Evolutionary conservation across 345 rosid species (phyloP).

Genomic region (Bruguiera sexangula): DNA sequence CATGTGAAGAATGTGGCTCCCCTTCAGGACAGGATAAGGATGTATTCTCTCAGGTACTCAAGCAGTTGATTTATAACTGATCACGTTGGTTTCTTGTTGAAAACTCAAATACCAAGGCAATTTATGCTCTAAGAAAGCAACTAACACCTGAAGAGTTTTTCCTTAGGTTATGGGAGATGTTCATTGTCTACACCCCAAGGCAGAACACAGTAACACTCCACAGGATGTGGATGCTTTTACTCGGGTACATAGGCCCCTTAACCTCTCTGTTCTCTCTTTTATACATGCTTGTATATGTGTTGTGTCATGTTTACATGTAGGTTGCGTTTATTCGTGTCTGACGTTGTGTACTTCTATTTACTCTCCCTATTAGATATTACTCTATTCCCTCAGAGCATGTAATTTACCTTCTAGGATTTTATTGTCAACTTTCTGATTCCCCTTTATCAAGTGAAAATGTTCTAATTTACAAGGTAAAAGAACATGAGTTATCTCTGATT

Average conservation of each 20-base stretch:
- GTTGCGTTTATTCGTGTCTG: background rate
- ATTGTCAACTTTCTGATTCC: too few species aligned
- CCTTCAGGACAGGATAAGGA: conserved; percentile 14
- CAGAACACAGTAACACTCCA: conserved; percentile 12
- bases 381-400: too few species aligned
- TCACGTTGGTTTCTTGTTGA: background rate
- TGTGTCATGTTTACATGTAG: background rate
- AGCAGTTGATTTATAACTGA: background rate
- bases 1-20: conserved; percentile 10
- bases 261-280: background rate
- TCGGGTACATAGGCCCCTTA: conserved; percentile 14
- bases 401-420: too few species aligned
- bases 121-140: background rate
- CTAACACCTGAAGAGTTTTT: background rate
- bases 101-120: background rate
- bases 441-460: too few species aligned
- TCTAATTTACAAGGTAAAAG: too few species aligned
- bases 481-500: too few species aligned
- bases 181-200: background rate
- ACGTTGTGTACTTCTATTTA: background rate
- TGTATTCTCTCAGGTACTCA: conserved; percentile 16
- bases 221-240: conserved; percentile 14
- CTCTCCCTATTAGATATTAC: background rate
- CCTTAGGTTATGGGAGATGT: background rate
- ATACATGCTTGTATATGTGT: background rate